These are phyloP conservation scores for Suillus spraguei DNA, from an alignment of 768 basidiomycete species.

Conservation along the genomic window DNA sequence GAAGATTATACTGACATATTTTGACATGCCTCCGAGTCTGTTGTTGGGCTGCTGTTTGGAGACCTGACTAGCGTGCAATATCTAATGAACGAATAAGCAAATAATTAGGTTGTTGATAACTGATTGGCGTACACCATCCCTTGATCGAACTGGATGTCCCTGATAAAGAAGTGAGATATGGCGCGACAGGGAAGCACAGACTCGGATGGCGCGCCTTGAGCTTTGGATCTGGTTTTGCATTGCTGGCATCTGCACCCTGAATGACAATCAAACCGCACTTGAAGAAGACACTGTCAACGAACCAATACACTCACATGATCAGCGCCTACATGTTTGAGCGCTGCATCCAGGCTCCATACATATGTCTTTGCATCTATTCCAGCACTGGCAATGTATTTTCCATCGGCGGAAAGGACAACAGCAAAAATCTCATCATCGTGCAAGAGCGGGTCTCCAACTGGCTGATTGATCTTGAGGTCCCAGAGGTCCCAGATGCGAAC, in stretches of 20 bases:
- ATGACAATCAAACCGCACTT: background rate
- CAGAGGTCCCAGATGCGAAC: constrained; percentile 1
- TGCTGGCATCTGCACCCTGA: background rate
- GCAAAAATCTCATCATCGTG: constrained; percentile 81
- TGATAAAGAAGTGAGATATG: background rate
- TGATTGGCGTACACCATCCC: background rate
- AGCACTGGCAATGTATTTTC: constrained; percentile 75
- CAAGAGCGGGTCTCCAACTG: constrained; percentile 46
- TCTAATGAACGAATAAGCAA: no score
- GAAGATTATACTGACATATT: no score
- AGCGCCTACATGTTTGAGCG: background rate
- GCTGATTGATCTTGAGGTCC: background rate
- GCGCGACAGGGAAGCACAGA: background rate
- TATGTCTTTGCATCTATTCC: constrained; percentile 76
- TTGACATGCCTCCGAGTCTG: no score
- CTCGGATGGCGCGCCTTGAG: background rate
- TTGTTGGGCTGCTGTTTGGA: no score
- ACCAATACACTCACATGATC: background rate
- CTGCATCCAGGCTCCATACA: constrained; percentile 72
- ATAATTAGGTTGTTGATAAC: background rate
- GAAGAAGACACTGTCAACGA: background rate
- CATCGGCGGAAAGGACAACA: constrained; percentile 80
- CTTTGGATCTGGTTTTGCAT: background rate
- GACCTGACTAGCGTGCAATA: no score
- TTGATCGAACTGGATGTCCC: background rate